Evolutionary conservation across 768 basidiomycete genomes (phyloP).

Genomic region (Baorangia bicolor): DNA sequence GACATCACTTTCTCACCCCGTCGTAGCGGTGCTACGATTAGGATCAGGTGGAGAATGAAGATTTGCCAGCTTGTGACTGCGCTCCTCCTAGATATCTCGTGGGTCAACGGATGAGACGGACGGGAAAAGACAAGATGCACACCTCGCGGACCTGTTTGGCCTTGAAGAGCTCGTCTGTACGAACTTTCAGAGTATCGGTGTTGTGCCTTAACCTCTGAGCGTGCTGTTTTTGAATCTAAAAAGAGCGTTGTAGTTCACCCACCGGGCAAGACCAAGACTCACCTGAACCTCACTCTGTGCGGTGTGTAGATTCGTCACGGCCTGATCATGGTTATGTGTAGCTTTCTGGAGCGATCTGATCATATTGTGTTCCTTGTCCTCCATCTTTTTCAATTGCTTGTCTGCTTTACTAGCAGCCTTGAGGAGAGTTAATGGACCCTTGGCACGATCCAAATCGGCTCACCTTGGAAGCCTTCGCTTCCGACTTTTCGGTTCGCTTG

Average conservation of each 20-base stretch:
- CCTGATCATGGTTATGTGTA: constrained; percentile 50
- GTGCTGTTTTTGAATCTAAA: constrained; percentile 28
- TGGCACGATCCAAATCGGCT: not conserved
- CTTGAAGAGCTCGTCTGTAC: constrained; percentile 21
- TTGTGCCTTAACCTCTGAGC: constrained; percentile 18
- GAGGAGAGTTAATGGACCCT: not conserved
- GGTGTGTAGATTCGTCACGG: constrained; percentile 40
- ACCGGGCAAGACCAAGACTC: not conserved
- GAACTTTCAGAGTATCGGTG: constrained; percentile 16
- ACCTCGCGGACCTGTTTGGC: constrained; percentile 25
- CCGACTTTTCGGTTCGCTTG: constrained; percentile 49
- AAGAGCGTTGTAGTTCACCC: not conserved
- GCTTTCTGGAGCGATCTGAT: constrained; percentile 53
- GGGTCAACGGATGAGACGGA: not conserved
- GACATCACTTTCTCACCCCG: not conserved
- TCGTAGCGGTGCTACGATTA: not conserved
- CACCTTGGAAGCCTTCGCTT: constrained; percentile 54
- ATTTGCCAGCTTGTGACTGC: constrained; percentile 14
- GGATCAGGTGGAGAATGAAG: constrained; percentile 1
- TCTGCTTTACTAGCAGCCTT: constrained; percentile 49
- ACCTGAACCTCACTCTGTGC: constrained; percentile 48
- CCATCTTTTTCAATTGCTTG: constrained; percentile 46
- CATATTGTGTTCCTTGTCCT: constrained; percentile 49
- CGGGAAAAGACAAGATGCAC: not conserved
- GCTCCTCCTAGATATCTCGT: constrained; percentile 15